Conservation (phyloP, 352 stramenopile species). For the Ophiocytium majus region DNA sequence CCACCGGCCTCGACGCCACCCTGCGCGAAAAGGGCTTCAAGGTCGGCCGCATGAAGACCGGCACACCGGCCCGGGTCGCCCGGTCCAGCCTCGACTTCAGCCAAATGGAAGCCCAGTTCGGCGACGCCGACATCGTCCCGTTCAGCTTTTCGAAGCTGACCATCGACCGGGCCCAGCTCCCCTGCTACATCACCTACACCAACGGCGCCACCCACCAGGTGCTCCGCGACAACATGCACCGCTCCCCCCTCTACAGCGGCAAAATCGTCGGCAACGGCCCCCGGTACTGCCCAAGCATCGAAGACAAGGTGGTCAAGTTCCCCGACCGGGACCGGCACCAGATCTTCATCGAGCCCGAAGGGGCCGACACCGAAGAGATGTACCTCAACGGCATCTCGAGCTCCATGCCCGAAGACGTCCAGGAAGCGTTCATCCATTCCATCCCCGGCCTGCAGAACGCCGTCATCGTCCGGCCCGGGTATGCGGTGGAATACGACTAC, state of each 20-base stretch:
- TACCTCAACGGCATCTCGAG: slow-evolving; percentile 76
- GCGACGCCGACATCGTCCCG: background rate
- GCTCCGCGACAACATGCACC: slow-evolving; percentile 72
- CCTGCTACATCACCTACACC: slow-evolving; percentile 78
- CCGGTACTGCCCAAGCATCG: slow-evolving; percentile 78
- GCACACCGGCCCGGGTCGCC: background rate
- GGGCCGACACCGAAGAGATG: slow-evolving; percentile 71
- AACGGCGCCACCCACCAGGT: slow-evolving; percentile 75
- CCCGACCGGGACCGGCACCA: slow-evolving; percentile 52
- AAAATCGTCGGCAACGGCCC: slow-evolving; percentile 31
- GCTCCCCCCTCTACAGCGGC: slow-evolving; percentile 69
- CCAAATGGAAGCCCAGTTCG: background rate
- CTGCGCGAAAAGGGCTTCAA: background rate
- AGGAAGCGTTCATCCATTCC: slow-evolving; percentile 71
- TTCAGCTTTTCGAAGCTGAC: background rate
- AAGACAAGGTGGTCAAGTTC: slow-evolving; percentile 66
- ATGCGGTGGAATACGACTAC: slow-evolving; percentile 84
- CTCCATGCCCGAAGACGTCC: slow-evolving; percentile 67
- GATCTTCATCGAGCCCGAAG: slow-evolving; percentile 82
- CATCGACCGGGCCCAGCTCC: slow-evolving; percentile 42
- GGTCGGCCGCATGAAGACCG: background rate
- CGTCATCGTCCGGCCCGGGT: slow-evolving; percentile 73
- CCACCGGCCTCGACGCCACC: background rate
- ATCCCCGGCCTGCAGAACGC: slow-evolving; percentile 76
- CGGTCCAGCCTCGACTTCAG: background rate